Base-by-base conservation (phyloP, 2,329 filamentous ascomycete genomes). In the Nigrospora oryzae region DNA sequence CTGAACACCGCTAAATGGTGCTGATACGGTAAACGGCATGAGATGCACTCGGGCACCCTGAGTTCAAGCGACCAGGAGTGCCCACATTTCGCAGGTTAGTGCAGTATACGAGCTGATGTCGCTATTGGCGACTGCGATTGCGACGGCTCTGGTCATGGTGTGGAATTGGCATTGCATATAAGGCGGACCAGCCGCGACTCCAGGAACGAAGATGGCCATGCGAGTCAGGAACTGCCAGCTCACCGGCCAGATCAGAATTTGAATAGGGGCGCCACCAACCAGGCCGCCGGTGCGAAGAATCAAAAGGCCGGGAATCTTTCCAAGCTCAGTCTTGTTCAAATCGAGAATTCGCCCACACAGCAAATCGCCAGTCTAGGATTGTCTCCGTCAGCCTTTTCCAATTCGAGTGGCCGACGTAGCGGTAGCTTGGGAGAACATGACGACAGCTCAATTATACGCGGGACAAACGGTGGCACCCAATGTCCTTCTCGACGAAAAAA, bases 381-480 rank as follows among this genome's bases (percentile, higher is more conserved):
- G 10, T 28, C 23, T 28, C 23, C 23, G 23, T 28, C 34, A 36
- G 10, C 34, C 10, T 36, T 36, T 7, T 36, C 14, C 7, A 36
- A 6, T 16, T 6, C 34, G 15, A 36, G 13, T 11, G 34, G 4
- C 14, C 15, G 13, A 6, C 13, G 13, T 14, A 12, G 34, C 34
- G 11, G 16, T 12, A 42, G n/a, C 33, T 17, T n/a, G 19, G 8
- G 16, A 15, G 13, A 46, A 11, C 13, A 48, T 48, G 46, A 40
- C 43, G 8, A 19, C 36, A 32, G 36, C 40, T 10, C 34, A 46
- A 41, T 16, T 40, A 48, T 33, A 43, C 19, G 40, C 46, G 4
- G 40, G 46, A 6, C 46, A 48, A 16, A 43, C 43, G 5, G 19
- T 48, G 33, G 43, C 46, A 4, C 30, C 46, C 39, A 44, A 46